Evolutionary conservation across 768 basidiomycete genomes (phyloP).

Genomic region (Polyporus arcularius): DNA sequence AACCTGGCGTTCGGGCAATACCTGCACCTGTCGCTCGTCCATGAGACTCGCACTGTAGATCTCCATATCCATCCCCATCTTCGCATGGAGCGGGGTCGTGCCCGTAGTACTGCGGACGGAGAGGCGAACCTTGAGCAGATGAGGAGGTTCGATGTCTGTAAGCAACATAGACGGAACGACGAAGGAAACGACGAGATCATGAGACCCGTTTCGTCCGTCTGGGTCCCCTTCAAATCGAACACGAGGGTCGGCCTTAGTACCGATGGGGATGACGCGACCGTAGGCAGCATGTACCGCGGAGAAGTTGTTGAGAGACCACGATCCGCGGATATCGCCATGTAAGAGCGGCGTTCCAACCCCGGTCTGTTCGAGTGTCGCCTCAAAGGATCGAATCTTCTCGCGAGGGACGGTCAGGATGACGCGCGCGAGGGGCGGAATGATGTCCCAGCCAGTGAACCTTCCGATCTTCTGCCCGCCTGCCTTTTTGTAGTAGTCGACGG

Average conservation of each 20-base stretch:
- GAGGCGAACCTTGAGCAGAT: constrained; percentile 2
- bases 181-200: constrained; percentile 23
- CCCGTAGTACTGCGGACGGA: constrained; percentile 31
- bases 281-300: constrained; percentile 26
- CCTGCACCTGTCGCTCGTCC: constrained; percentile 23
- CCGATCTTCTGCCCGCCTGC: constrained; percentile 2
- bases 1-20: constrained; percentile 24
- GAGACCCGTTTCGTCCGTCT: constrained; percentile 15
- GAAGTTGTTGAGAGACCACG: constrained; percentile 29
- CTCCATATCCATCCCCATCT: constrained; percentile 9
- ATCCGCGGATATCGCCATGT: constrained; percentile 25
- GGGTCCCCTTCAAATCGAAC: constrained; percentile 21
- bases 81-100: constrained; percentile 27
- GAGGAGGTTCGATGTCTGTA: constrained; percentile 16
- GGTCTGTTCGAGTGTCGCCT: constrained; percentile 23
- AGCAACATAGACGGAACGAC: constrained; percentile 31
- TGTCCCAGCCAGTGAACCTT: constrained; percentile 23
- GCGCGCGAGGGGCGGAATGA: constrained; percentile 40
- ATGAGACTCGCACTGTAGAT: constrained; percentile 22
- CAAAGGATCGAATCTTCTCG: constrained; percentile 27
- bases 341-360: constrained; percentile 31
- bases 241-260: constrained; percentile 10
- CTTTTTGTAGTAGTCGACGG: constrained; percentile 24
- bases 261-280: constrained; percentile 16
- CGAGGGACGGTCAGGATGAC: constrained; percentile 40